Base-by-base conservation (phyloP, 306 rosid species). In the Herpetospermum pedunculosum region DNA sequence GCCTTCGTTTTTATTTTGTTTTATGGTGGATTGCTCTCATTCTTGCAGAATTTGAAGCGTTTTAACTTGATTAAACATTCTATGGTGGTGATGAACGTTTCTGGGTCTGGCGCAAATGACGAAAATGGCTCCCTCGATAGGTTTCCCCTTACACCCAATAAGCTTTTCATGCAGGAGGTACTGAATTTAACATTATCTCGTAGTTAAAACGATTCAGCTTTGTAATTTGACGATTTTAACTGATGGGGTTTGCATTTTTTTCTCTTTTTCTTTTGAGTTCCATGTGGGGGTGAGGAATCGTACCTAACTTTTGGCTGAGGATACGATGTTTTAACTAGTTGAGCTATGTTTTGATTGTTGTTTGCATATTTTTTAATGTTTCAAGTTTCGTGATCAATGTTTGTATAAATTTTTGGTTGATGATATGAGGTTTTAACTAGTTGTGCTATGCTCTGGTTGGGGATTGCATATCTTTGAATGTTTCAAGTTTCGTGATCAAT, bases 101-200 rank as follows among this genome's bases (percentile, higher is more conserved):
- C 83, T 82, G 92, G 89, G 62, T 81, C 84, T 23, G 87, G 84
- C 54, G 92, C 76, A 78, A 81, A 81, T 80, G 85, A 81, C 76
- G 92, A 77, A 78, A 81, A 81, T 80, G 85, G 82, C 76, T 76
- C 90, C 38, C 62, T 77, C 57, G 80, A 88, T 64, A 93, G 91
- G 26, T 83, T 85, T 77, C 83, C 88, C 26, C 55, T 76, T 62
- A 80, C 88, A 54, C 90, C 97, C 81, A 89, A 84, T 80, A 89
- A 87, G 76, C 92, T 91, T 79, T 95, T 95, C 77, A 74, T 83
- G 84, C 88, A 89, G 48, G 99, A 95, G 99, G 99, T 94, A 53
- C 41, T 64, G 44, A 19, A 44, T 70, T 58, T 16, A 15, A 6
- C 14, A 32, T 32, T 60, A 68, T 77, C 5, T 11, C 62, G 58